Evolutionary conservation across 176 grass and related monocot genomes (phyloP).

Genomic region (Oryza punctata): DNA sequence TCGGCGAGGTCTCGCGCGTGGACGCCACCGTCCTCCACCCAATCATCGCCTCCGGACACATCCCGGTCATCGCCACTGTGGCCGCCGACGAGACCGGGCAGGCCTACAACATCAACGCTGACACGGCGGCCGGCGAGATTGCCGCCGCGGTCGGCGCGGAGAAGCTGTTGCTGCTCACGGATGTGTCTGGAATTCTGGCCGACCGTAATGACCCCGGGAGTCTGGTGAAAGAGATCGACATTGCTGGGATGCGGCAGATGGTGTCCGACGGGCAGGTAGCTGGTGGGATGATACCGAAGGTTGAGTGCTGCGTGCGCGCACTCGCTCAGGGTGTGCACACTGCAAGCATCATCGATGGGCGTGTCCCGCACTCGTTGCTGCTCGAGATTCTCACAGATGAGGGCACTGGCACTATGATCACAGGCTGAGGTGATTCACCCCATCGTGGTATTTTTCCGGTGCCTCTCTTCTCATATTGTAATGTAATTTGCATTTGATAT

Average conservation of each 20-base stretch:
- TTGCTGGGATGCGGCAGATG: conserved; percentile 57
- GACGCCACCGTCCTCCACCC: conserved; percentile 56
- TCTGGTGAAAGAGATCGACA: conserved; percentile 72
- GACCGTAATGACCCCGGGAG: conserved; percentile 62
- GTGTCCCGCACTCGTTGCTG: conserved; percentile 60
- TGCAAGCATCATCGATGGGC: conserved; percentile 72
- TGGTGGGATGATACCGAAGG: conserved; percentile 83
- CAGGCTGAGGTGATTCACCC: conserved; percentile 38
- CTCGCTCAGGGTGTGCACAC: conserved; percentile 72
- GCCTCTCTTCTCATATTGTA: neutral
- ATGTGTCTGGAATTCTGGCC: conserved; percentile 62
- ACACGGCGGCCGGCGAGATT: conserved; percentile 65
- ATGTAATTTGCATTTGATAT: conserved; percentile 17
- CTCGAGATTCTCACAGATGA: conserved; percentile 75
- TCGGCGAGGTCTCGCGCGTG: conserved; percentile 58
- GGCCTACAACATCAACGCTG: conserved; percentile 71
- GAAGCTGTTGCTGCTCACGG: conserved; percentile 69
- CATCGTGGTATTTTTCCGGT: conserved; percentile 28
- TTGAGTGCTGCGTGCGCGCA: conserved; percentile 62
- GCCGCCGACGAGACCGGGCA: conserved; percentile 62
- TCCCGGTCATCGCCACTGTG: conserved; percentile 79
- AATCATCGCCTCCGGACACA: conserved; percentile 49
- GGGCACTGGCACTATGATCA: conserved; percentile 76
- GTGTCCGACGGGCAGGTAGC: conserved; percentile 61
- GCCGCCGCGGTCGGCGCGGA: conserved; percentile 57